Evolutionary conservation across 441 rosid species (phyloP).

Genomic region (Metrosideros polymorpha): DNA sequence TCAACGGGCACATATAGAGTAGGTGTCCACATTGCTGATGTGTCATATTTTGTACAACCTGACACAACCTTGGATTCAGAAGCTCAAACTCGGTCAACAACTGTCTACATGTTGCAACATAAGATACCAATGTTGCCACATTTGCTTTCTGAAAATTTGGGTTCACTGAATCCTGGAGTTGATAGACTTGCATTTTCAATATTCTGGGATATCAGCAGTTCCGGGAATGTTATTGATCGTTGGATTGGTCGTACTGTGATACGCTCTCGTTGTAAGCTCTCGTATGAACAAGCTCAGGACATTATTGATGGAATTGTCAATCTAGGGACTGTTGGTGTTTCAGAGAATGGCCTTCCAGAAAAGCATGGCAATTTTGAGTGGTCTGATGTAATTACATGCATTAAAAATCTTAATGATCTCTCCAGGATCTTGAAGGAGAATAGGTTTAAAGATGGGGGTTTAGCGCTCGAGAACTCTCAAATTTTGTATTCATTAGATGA

Average conservation of each 20-base stretch:
- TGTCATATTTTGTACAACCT: constrained; percentile 83
- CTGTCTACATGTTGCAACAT: constrained; percentile 53
- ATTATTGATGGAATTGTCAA: constrained; percentile 35
- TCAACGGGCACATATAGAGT: constrained; percentile 51
- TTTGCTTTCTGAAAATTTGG: constrained; percentile 55
- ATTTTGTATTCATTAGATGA: constrained; percentile 51
- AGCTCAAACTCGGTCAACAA: constrained; percentile 74
- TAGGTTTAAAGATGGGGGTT: constrained; percentile 68
- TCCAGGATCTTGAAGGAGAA: constrained; percentile 51
- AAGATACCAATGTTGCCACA: constrained; percentile 83
- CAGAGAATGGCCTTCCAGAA: constrained; percentile 30
- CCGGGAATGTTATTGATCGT: constrained; percentile 50
- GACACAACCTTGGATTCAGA: constrained; percentile 62
- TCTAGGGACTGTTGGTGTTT: constrained; percentile 12
- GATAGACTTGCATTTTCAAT: constrained; percentile 84
- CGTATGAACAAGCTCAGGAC: constrained; percentile 70
- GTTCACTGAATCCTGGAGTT: constrained; percentile 83
- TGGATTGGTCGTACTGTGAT: constrained; percentile 81
- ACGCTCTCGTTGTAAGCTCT: constrained; percentile 84
- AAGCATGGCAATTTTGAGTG: constrained; percentile 61
- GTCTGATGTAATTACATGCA: constrained; percentile 53
- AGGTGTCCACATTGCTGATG: constrained; percentile 95
- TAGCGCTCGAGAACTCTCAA: constrained; percentile 56
- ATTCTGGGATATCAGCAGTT: constrained; percentile 60
- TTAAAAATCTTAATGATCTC: constrained; percentile 45